Base-by-base conservation (phyloP, 805 yeast species). In the Nakazawaea wickerhamii region DNA sequence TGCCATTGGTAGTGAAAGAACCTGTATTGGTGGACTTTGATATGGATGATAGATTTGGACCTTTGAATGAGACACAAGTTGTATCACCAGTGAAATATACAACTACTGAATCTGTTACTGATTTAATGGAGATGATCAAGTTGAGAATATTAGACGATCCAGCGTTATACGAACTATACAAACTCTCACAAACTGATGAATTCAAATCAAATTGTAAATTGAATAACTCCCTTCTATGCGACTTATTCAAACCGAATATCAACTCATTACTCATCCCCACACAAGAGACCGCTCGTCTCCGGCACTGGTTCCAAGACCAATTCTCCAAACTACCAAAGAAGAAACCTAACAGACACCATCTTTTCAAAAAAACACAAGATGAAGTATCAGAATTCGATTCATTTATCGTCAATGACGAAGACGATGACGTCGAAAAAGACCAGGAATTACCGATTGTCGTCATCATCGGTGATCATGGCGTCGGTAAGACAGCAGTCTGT, bases 311-410 rank as follows among this genome's bases (percentile, higher is more conserved):
- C 15, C n/a, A 38, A 21, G 27, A 38, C 1, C 27, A 30, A 19
- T 43, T 43, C 22, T 3, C 6, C 5, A 36, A 34, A 8, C 28
- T 43, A 6, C 41, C 38, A 9, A 33, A 34, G 34, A 43, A 38
- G 32, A 43, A 43, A 25, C 46, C 46, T 6, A 43, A 43, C 23
- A 33, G 46, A 14, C 5, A 13, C 20, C 46, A 43, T 23, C 32
- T 43, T 15, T 43, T 43, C 36, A 38, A 43, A 15, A 38, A 38
- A 23, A 28, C 10, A 9, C 40, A 35, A 28, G 39, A 33, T 20
- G 41, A 36, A 13, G 10, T 18, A 14, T 25, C 15, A 13, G 34
- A 31, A 17, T 22, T 33, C 22, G 38, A 33, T 20, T 37, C 41
- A 4, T 43, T 43, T n/a, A 33, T 43, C 5, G 32, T 37, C 5